A percentile compares a stretch with the other conserved stretches of the same genome.
Conservation (phyloP, 192 early-diverging fungal species). For the Coemansia sp. region DNA sequence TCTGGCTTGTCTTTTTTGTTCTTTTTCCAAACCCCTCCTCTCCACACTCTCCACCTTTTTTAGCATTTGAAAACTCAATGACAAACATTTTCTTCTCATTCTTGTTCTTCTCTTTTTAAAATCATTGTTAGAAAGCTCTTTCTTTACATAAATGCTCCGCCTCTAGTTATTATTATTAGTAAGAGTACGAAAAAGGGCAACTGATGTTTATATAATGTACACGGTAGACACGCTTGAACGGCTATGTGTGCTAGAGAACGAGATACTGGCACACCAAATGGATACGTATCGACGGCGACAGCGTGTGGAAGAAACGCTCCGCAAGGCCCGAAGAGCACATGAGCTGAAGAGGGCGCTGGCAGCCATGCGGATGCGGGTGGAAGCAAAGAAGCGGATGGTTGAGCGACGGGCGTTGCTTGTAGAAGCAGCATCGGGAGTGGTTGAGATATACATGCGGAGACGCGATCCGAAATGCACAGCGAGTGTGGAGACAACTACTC, state of each 20-base stretch:
- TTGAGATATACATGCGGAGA: not conserved
- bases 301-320: slow-evolving; percentile 6
- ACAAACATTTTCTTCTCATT: not conserved
- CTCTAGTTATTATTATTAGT: not conserved
- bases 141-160: not conserved
- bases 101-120: not conserved
- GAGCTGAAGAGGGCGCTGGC: slow-evolving; percentile 11
- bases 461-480: too few species aligned
- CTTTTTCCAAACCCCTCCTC: not conserved
- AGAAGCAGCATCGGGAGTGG: slow-evolving; percentile 23
- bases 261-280: slow-evolving; percentile 4
- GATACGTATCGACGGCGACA: not conserved
- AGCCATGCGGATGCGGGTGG: not conserved
- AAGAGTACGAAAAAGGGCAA: not conserved
- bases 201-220: slow-evolving; percentile 5
- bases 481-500: not conserved
- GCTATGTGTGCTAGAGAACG: slow-evolving; percentile 17
- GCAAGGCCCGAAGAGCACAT: slow-evolving; percentile 1
- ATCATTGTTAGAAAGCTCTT: not conserved
- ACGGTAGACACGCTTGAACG: slow-evolving; percentile 5
- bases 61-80: too few species aligned
- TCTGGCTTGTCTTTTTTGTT: not conserved
- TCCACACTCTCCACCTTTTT: too few species aligned
- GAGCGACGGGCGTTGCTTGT: slow-evolving; percentile 12
- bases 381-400: not conserved